These are phyloP conservation scores for Vitis hybrid DNA, from an alignment of 177 flowering plant genomes.

Conservation along the genomic window DNA sequence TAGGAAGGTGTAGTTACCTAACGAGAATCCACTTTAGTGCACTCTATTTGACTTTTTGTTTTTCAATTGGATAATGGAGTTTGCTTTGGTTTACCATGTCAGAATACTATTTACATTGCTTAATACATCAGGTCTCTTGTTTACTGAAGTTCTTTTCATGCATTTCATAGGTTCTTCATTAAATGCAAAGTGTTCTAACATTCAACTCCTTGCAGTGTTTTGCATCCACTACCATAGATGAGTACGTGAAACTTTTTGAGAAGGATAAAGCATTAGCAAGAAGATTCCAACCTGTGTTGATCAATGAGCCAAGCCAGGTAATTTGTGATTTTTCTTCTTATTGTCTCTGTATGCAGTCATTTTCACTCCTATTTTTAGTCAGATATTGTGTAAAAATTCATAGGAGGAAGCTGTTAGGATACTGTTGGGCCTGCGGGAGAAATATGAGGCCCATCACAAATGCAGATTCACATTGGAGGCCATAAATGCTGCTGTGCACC, in stretches of 20 bases:
- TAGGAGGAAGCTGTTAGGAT: constrained; percentile 77
- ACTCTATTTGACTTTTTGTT: neutral
- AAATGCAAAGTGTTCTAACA: constrained; percentile 3
- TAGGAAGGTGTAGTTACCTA: no score
- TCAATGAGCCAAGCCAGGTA: constrained; percentile 85
- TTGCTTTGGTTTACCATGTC: no score
- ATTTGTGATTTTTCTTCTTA: neutral
- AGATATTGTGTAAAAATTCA: constrained; percentile 2
- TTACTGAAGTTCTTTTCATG: neutral
- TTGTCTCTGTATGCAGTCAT: neutral
- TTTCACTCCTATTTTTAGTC: constrained; percentile 4
- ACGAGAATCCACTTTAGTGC: no score
- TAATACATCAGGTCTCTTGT: neutral
- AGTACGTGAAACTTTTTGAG: constrained; percentile 68
- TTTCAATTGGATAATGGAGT: neutral
- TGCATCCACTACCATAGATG: constrained; percentile 80
- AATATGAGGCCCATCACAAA: constrained; percentile 75
- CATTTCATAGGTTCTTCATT: neutral
- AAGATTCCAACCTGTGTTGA: constrained; percentile 76
- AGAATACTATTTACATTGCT: no score
- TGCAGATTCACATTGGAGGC: constrained; percentile 76
- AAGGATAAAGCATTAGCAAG: constrained; percentile 84
- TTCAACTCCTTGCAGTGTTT: constrained; percentile 58
- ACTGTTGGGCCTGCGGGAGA: constrained; percentile 73
- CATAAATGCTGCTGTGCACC: constrained; percentile 71